Base-by-base conservation (phyloP, 257 asterid species). In the Orobanche coerulescens region DNA sequence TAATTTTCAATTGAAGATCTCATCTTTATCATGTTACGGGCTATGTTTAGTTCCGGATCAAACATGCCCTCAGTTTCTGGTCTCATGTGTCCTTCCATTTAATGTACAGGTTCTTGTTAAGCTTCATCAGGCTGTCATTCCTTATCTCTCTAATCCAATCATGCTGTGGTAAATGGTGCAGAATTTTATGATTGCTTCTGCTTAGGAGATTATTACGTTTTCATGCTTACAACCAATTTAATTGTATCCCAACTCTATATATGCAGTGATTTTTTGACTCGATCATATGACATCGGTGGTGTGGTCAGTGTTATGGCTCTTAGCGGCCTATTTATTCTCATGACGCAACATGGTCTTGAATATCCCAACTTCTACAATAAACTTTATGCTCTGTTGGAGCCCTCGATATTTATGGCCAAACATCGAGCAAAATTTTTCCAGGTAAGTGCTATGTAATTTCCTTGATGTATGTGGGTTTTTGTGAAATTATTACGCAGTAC, bases 221-320 rank as follows among this genome's bases (percentile, higher is more conserved):
- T 62, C 62, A 64, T 28, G 37, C 46, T 60, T 22, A 10, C 24
- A 39, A 20, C 28, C 28, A 54, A 34, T 16, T 39, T 34, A 73
- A 23, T 28, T 49, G n/a, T 65, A 57, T 56, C 39, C 26, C 46
- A 11, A 30, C 65, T 52, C 28, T 69, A 31, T 37, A 20, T 48
- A 11, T 79, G 80, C 88, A 91, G 98, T 79, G 98, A 91, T 77
- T 92, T 92, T 84, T 82, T 92, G 86, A 88, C 95, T 15, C 83
- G 79, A 56, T 92, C 98, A 26, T 88, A 88, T 75, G 96, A 86
- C 76, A 78, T 88, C 65, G 98, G 98, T 70, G 98, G 98, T 63
- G 95, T 92, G 25, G 80, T 86, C 70, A 92, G 98, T 74, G 96
- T 92, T 36, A 88, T 88, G 98, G 88, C 97, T 54, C 97, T 92